A percentile compares a stretch with the other conserved stretches of the same genome.
Conservation (phyloP, 495 filamentous ascomycete genomes). For the Penicillium antarcticum region DNA sequence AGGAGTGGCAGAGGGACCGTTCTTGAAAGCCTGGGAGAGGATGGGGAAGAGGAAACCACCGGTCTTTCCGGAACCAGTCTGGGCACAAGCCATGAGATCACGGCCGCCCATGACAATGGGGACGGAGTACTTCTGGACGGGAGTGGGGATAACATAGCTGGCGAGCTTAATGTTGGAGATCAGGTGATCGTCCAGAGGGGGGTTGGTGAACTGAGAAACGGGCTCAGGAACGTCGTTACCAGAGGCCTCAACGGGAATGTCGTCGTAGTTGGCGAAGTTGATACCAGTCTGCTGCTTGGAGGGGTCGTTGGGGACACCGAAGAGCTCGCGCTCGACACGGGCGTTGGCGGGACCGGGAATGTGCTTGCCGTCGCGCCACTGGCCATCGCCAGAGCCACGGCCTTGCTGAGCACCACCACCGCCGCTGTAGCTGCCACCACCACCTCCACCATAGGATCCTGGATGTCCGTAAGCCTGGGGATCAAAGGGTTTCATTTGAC, state of each 20-base stretch:
- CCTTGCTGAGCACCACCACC: conserved; percentile 39
- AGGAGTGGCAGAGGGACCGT: conserved; percentile 71
- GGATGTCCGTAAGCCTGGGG: conserved; percentile 67
- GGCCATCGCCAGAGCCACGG: conserved; percentile 86
- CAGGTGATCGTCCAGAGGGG: conserved; percentile 89
- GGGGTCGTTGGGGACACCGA: conserved; percentile 89
- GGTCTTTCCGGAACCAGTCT: conserved; percentile 99
- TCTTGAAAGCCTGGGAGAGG: conserved; percentile 89
- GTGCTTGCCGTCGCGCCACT: conserved; percentile 97
- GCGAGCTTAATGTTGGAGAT: conserved; percentile 88
- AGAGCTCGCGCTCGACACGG: conserved; percentile 91
- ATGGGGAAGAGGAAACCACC: conserved; percentile 99
- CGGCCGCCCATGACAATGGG: conserved; percentile 95
- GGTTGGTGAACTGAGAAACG: conserved; percentile 84
- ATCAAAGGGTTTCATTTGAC: conserved; percentile 50
- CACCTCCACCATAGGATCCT: conserved; percentile 50
- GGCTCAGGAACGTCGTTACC: conserved; percentile 93
- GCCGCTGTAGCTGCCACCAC: conserved; percentile 46
- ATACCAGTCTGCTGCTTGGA: conserved; percentile 94
- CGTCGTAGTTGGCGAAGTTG: conserved; percentile 99
- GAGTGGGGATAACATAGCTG: conserved; percentile 89
- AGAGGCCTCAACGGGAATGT: conserved; percentile 97
- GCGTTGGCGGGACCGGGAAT: conserved; percentile 82
- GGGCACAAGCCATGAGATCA: conserved; percentile 98
- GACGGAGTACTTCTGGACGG: conserved; percentile 97